Base-by-base conservation (phyloP, 1,139 yeast genomes). In the Candida dubliniensis region DNA sequence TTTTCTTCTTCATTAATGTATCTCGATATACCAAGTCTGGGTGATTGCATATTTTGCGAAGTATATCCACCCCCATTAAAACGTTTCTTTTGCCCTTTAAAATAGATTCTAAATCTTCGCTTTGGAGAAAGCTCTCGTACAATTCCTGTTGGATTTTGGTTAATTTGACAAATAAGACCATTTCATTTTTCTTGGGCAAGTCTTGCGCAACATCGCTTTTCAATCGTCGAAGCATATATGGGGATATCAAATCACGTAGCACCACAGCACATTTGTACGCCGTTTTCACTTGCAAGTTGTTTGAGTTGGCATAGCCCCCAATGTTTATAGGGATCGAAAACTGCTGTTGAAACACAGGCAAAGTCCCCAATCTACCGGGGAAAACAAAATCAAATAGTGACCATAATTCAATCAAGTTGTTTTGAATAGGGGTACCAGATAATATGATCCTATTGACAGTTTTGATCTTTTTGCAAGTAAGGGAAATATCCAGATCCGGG, bases 301-400 rank as follows among this genome's bases (percentile, higher is more conserved):
- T 84, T 0, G 99, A 99, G 67, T 93, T 93, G 2, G 99, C 96
- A 64, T 95, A 93, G 0, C 99, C 99, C n/a, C 99, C 99, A 64
- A 88, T 78, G 57, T 90, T 91, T 34, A 93, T 95, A 0, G 99
- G 99, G 2, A 84, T 74, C 1, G 96, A 86, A 62, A 93, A 93
- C 59, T 93, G 96, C 45, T 80, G 85, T 60, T 91, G 96, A 57
- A 93, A 93, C 0, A 95, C 93, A 0, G 99, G 99, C 15, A 93
- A 67, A 0, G 99, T 95, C 0, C 99, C 99, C 29, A 93, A 66
- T 47, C 96, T 70, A 0, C 99, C 99, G 0, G 99, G 99, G 57
- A 86, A 91, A 4, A 91, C 87, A 66, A 93, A 93, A 59, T 93
- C 99, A 69, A 93, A 93, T 41, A 93, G 67, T 42, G 96, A 87